phyloP scores from a whole-genome alignment of 2,329 filamentous ascomycete species.

The Aspergillus sp. region DNA sequence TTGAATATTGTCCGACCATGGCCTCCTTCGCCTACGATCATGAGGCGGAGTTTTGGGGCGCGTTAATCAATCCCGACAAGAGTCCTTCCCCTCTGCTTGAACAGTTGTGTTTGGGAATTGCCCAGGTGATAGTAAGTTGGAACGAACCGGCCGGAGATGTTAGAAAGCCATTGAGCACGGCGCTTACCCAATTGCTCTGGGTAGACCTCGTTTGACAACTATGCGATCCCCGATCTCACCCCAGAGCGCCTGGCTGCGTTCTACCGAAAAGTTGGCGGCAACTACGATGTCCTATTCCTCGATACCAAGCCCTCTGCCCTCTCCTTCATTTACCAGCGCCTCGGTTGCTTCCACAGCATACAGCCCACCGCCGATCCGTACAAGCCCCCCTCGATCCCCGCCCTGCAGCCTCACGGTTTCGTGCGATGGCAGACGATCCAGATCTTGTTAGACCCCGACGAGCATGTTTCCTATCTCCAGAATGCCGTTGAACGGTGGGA shows the following conservation, averaged over 20 bases:
- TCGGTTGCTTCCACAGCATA: slow-evolving; percentile 85
- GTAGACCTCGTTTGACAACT: slow-evolving; percentile 34
- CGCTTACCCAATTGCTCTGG: slow-evolving; percentile 3
- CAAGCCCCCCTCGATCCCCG: slow-evolving; percentile 73
- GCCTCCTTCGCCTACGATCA: slow-evolving; percentile 29
- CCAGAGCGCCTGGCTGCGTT: slow-evolving; percentile 73
- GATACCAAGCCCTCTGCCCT: slow-evolving; percentile 71
- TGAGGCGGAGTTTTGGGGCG: slow-evolving; percentile 54
- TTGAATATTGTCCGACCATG: slow-evolving; percentile 25
- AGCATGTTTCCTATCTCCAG: slow-evolving; percentile 82
- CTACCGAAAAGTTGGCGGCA: slow-evolving; percentile 71
- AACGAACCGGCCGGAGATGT: neutral
- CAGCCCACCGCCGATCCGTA: slow-evolving; percentile 72
- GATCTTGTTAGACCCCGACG: slow-evolving; percentile 79
- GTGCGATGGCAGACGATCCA: slow-evolving; percentile 94
- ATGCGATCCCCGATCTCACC: slow-evolving; percentile 45
- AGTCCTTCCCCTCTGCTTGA: slow-evolving; percentile 66
- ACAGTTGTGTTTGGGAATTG: slow-evolving; percentile 67
- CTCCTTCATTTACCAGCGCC: slow-evolving; percentile 87
- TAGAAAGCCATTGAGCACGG: neutral
- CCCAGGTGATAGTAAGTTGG: slow-evolving; percentile 65
- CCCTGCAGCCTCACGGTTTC: slow-evolving; percentile 79
- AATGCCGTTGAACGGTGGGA: slow-evolving; percentile 75
- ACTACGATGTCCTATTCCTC: slow-evolving; percentile 79
- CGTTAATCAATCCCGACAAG: slow-evolving; percentile 66